Evolutionary conservation across 2,329 filamentous ascomycete genomes (phyloP).

Genomic region (Diaporthe sp.): DNA sequence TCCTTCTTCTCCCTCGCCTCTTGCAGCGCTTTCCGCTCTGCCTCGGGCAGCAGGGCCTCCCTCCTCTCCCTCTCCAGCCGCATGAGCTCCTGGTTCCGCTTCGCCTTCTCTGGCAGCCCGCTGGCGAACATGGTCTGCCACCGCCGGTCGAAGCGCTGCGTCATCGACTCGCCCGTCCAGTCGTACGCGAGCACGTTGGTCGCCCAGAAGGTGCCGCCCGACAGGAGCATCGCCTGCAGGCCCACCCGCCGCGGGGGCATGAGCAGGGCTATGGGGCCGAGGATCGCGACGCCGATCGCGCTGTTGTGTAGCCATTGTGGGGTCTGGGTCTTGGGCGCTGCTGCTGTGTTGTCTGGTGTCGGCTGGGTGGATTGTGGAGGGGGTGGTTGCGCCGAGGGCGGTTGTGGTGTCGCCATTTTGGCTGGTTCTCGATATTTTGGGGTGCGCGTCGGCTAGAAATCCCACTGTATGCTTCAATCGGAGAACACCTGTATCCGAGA

Average conservation of each 20-base stretch:
- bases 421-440: not conserved
- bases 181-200: slow-evolving; percentile 69
- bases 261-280: slow-evolving; percentile 62
- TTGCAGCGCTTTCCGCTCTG: slow-evolving; percentile 50
- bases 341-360: slow-evolving; percentile 9
- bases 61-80: slow-evolving; percentile 59
- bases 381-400: slow-evolving; percentile 32
- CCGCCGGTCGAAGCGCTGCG: slow-evolving; percentile 60
- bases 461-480: not conserved
- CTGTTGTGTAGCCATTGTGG: slow-evolving; percentile 60
- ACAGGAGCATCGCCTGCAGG: slow-evolving; percentile 64
- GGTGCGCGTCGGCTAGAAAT: not conserved
- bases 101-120: slow-evolving; percentile 70
- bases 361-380: slow-evolving; percentile 16
- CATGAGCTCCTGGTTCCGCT: slow-evolving; percentile 61
- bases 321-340: slow-evolving; percentile 39
- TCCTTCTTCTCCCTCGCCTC: slow-evolving; percentile 44
- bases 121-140: slow-evolving; percentile 61
- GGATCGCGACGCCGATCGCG: slow-evolving; percentile 61
- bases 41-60: slow-evolving; percentile 50
- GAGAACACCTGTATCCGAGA: not conserved
- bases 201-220: slow-evolving; percentile 63
- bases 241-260: slow-evolving; percentile 67
- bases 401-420: slow-evolving; percentile 38
- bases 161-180: slow-evolving; percentile 68